Conservation (phyloP, 2,329 filamentous ascomycete species). For the Penicillium decumbens region DNA sequence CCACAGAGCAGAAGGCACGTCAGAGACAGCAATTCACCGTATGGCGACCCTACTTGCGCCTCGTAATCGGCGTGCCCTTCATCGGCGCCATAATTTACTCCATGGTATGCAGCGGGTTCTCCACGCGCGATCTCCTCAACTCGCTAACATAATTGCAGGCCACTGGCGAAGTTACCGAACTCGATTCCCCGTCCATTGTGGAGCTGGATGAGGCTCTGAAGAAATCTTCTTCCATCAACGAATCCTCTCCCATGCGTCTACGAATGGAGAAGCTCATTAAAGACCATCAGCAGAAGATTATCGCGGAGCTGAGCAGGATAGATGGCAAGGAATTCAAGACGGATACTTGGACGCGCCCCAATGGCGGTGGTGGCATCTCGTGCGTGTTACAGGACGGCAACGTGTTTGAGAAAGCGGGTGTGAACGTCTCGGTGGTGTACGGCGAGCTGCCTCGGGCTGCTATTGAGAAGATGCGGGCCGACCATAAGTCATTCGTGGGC, state of each 20-base stretch:
- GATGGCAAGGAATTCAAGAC: conserved; percentile 77
- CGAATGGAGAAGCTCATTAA: conserved; percentile 98
- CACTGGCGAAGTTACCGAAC: conserved; percentile 36
- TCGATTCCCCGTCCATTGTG: conserved; percentile 61
- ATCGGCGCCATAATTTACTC: conserved; percentile 49
- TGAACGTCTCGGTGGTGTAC: conserved; percentile 93
- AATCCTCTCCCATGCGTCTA: conserved; percentile 87
- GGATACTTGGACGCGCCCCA: conserved; percentile 81
- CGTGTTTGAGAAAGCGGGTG: conserved; percentile 95
- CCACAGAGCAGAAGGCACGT: conserved; percentile 20
- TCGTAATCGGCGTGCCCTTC: conserved; percentile 48
- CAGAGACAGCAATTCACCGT: conserved; percentile 34
- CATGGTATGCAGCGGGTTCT: conserved; percentile 41
- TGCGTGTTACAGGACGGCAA: conserved; percentile 94
- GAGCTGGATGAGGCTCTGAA: conserved; percentile 79
- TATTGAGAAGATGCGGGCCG: conserved; percentile 86
- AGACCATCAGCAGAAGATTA: conserved; percentile 83
- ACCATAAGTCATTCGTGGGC: conserved; percentile 83
- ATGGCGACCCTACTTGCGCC: conserved; percentile 45
- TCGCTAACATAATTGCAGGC: conserved; percentile 22
- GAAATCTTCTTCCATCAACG: conserved; percentile 68
- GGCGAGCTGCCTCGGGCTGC: conserved; percentile 80
- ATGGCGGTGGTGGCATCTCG: conserved; percentile 88
- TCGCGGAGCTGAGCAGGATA: conserved; percentile 73
- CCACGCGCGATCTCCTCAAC: background rate